These are phyloP conservation scores for Amanita thiersii DNA, from an alignment of 768 basidiomycete genomes.

Conservation along the genomic window DNA sequence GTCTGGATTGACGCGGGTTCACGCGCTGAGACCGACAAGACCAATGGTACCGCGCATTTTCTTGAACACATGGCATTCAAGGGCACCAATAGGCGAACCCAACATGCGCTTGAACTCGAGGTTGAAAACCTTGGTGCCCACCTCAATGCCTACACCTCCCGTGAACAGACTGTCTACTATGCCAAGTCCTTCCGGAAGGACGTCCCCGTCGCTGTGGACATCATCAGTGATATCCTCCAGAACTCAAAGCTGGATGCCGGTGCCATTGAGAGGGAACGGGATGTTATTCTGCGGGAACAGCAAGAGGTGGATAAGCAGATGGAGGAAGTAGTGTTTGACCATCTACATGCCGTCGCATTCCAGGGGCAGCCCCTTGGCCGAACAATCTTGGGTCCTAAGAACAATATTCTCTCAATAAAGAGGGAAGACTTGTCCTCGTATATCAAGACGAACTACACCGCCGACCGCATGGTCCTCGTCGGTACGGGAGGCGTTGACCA, in stretches of 20 bases:
- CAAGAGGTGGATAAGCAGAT: slow-evolving; percentile 98
- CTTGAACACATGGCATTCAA: slow-evolving; percentile 99
- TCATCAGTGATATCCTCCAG: slow-evolving; percentile 96
- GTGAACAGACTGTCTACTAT: slow-evolving; percentile 99
- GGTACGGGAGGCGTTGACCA: slow-evolving; percentile 96
- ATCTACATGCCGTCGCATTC: slow-evolving; percentile 94
- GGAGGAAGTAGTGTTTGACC: slow-evolving; percentile 98
- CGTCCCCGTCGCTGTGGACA: slow-evolving; percentile 84
- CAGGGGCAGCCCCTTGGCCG: slow-evolving; percentile 92
- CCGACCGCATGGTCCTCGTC: slow-evolving; percentile 98
- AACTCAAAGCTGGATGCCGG: slow-evolving; percentile 85
- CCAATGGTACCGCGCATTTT: slow-evolving; percentile 97
- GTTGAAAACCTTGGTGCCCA: slow-evolving; percentile 98
- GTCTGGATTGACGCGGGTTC: slow-evolving; percentile 99
- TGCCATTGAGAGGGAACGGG: slow-evolving; percentile 92
- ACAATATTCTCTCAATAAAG: slow-evolving; percentile 92
- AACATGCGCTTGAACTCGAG: slow-evolving; percentile 89
- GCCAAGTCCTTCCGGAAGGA: slow-evolving; percentile 98
- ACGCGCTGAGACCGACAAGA: slow-evolving; percentile 91
- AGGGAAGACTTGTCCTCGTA: slow-evolving; percentile 83
- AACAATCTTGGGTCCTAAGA: slow-evolving; percentile 94
- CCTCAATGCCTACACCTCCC: slow-evolving; percentile 95
- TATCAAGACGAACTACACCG: slow-evolving; percentile 97
- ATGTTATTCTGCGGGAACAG: slow-evolving; percentile 94
- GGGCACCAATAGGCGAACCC: slow-evolving; percentile 82